These are phyloP conservation scores for Thelonectria olida DNA, from an alignment of 2,329 filamentous ascomycete genomes.

Conservation along the genomic window DNA sequence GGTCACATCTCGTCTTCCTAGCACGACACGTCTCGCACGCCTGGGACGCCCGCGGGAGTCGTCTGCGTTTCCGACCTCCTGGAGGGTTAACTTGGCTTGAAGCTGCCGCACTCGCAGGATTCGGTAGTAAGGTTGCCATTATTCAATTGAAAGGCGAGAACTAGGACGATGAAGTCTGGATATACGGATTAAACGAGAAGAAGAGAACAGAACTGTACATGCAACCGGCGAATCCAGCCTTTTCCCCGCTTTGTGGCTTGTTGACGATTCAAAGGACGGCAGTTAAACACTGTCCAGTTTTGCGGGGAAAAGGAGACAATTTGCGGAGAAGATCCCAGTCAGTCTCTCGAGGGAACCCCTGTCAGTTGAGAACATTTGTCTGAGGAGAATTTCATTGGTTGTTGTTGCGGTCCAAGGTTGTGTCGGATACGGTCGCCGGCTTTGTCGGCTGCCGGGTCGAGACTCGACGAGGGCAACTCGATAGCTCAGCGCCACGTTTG, in stretches of 20 bases:
- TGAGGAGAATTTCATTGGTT: neutral
- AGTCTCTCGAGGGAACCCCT: neutral
- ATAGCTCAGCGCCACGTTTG: neutral
- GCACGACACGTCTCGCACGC: conserved; percentile 1
- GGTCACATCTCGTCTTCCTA: conserved; percentile 6
- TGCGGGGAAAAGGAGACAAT: neutral
- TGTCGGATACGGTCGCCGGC: neutral
- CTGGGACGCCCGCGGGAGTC: conserved; percentile 3
- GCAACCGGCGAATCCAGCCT: neutral
- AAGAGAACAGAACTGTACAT: neutral
- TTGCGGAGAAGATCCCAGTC: neutral
- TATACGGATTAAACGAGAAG: neutral
- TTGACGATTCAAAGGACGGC: neutral
- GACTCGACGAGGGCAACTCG: neutral
- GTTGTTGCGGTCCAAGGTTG: neutral
- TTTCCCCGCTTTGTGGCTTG: conserved; percentile 3
- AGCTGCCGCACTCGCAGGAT: neutral
- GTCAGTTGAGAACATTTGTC: neutral
- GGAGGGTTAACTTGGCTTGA: neutral
- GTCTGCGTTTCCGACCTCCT: neutral
- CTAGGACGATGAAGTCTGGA: neutral
- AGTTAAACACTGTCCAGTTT: neutral
- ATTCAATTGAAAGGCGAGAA: neutral
- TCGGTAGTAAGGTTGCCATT: neutral
- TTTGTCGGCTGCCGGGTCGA: neutral